Evolutionary conservation across 2,329 filamentous ascomycete genomes (phyloP).

Genomic region (Epichloe coenophiala): DNA sequence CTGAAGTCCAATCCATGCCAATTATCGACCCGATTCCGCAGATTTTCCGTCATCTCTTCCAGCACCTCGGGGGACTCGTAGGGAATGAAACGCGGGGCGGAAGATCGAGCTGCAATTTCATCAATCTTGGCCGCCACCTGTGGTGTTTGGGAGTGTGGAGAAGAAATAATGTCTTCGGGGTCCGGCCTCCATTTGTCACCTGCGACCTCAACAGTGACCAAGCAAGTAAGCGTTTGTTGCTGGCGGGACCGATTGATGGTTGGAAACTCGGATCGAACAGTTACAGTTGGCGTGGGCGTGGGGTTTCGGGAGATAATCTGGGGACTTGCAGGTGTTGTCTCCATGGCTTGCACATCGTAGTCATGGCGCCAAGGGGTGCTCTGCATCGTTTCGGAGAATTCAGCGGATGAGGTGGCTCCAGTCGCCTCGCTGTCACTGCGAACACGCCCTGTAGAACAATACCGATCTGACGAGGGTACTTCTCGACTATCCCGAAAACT

Average conservation of each 20-base stretch:
- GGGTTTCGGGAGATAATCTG: constrained; percentile 64
- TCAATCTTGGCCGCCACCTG: constrained; percentile 32
- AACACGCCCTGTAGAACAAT: constrained; percentile 41
- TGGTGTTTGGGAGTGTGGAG: constrained; percentile 26
- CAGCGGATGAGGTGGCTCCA: constrained; percentile 59
- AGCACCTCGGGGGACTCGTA: constrained; percentile 67
- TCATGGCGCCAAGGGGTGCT: constrained; percentile 68
- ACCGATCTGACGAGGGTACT: constrained; percentile 28
- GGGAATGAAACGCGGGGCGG: constrained; percentile 45
- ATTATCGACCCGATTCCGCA: constrained; percentile 84
- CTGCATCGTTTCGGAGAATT: constrained; percentile 66
- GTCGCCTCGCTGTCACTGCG: constrained; percentile 71
- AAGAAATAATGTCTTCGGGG: constrained; percentile 59
- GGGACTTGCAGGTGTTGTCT: constrained; percentile 66
- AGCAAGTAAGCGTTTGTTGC: constrained; percentile 86
- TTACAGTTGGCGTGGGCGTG: constrained; percentile 83
- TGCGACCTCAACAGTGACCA: constrained; percentile 86
- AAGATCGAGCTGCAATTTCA: constrained; percentile 37
- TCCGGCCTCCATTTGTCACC: constrained; percentile 85
- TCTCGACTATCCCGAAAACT: constrained; percentile 38
- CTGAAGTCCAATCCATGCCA: constrained; percentile 95
- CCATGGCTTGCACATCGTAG: constrained; percentile 94
- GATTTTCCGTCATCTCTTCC: constrained; percentile 72
- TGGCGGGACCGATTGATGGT: constrained; percentile 84
- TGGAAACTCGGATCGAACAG: constrained; percentile 90